Conservation (phyloP, 2,329 filamentous ascomycete genomes). For the Aspergillus ruber region DNA sequence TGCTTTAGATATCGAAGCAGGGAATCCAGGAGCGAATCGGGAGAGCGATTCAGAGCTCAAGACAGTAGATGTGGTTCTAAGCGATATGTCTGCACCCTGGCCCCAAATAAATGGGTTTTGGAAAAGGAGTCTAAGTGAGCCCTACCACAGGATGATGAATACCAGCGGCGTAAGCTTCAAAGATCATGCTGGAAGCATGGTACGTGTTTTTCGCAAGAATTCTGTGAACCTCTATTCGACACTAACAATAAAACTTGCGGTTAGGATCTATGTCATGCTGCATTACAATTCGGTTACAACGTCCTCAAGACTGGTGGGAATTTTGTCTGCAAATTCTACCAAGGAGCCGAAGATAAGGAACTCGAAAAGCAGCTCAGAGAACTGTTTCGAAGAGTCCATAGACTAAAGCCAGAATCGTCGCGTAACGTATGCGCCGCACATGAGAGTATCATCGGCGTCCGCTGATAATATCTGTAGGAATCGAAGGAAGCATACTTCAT, state of each 20-base stretch:
- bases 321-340: slow-evolving; percentile 97
- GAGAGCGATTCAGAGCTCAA: slow-evolving; percentile 33
- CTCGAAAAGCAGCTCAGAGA: slow-evolving; percentile 68
- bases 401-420: slow-evolving; percentile 89
- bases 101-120: slow-evolving; percentile 69
- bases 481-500: slow-evolving; percentile 85
- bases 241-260: background rate
- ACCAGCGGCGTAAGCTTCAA: slow-evolving; percentile 80
- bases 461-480: slow-evolving; percentile 48
- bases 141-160: slow-evolving; percentile 98
- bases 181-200: slow-evolving; percentile 93
- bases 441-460: slow-evolving; percentile 1
- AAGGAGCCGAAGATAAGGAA: slow-evolving; percentile 75
- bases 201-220: slow-evolving; percentile 34
- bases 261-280: slow-evolving; percentile 84
- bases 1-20: background rate
- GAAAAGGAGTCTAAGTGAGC: slow-evolving; percentile 88
- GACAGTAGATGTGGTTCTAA: slow-evolving; percentile 85
- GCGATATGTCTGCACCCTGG: slow-evolving; percentile 99
- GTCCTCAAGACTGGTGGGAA: slow-evolving; percentile 76
- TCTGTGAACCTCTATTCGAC: background rate
- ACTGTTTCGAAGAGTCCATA: slow-evolving; percentile 71
- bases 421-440: slow-evolving; percentile 54
- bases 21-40: slow-evolving; percentile 6
- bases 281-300: slow-evolving; percentile 76